phyloP scores from a whole-genome alignment of 148 eudicot species.

The Camellia japonica region DNA sequence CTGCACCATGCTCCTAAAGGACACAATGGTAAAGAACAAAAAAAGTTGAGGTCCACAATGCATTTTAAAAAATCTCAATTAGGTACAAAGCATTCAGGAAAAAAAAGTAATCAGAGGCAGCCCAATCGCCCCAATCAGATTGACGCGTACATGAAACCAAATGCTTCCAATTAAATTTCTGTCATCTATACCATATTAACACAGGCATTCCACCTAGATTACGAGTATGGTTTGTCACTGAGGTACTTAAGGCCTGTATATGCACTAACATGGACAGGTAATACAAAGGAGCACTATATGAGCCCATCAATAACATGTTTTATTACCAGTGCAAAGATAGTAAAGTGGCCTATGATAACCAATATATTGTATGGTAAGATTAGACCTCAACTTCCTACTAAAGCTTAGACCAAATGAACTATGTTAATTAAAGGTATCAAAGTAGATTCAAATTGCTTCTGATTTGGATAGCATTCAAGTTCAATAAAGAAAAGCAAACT shows the following conservation, averaged over 20 bases:
- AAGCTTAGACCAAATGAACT: not conserved
- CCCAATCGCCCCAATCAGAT: not conserved
- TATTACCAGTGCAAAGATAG: not conserved
- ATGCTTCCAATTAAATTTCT: not conserved
- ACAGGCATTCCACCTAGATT: not conserved
- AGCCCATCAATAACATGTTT: not conserved
- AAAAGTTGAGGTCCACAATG: not conserved
- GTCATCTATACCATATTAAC: too few relatives aligned
- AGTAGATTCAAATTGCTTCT: too few relatives aligned
- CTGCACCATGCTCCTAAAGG: conserved; percentile 82
- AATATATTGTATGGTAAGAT: not conserved
- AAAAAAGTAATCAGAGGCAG: not conserved
- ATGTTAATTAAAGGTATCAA: too few relatives aligned
- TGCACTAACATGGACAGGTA: not conserved
- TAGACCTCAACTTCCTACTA: not conserved
- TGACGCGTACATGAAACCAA: not conserved
- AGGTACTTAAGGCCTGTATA: not conserved
- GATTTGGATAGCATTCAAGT: too few relatives aligned
- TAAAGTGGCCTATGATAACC: not conserved
- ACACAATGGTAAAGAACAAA: not conserved
- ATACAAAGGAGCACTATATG: not conserved
- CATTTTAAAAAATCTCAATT: not conserved
- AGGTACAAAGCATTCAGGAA: not conserved
- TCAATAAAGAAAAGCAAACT: too few relatives aligned
- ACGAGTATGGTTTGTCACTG: not conserved